Percentiles rank a stretch among this genome's conserved stretches.
These are phyloP conservation scores for Agastache rugosa DNA, from an alignment of 257 asterid genomes.

Conservation along the genomic window DNA sequence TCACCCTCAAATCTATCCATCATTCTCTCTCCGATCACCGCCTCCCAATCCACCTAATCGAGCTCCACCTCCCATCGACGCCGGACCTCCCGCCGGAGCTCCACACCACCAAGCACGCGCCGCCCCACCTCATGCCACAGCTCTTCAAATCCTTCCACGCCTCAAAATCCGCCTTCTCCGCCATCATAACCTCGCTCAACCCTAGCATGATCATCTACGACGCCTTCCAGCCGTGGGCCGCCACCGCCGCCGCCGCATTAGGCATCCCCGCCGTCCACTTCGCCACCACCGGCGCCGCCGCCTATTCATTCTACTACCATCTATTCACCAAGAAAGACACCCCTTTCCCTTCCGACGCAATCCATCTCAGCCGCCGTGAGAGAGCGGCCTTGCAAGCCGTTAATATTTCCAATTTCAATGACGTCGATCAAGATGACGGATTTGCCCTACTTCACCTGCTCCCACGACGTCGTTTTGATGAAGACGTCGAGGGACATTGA, in stretches of 20 bases:
- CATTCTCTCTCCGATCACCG: neutral
- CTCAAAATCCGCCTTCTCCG: slow-evolving; percentile 21
- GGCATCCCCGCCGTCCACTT: slow-evolving; percentile 30
- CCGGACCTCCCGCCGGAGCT: slow-evolving; percentile 30
- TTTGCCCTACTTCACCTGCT: slow-evolving; percentile 1
- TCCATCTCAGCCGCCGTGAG: slow-evolving; percentile 16
- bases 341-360: neutral
- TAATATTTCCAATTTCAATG: neutral
- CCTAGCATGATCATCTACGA: slow-evolving; percentile 30
- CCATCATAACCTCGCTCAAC: neutral
- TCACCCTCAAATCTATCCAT: slow-evolving; percentile 36
- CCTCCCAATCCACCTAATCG: neutral
- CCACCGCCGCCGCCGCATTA: neutral
- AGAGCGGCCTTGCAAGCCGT: neutral
- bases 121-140: slow-evolving; percentile 11
- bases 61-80: slow-evolving; percentile 16
- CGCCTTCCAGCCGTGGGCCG: slow-evolving; percentile 36
- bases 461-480: slow-evolving; percentile 22
- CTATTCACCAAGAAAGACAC: neutral
- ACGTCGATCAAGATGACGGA: neutral
- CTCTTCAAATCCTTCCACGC: slow-evolving; percentile 22
- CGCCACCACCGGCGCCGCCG: neutral
- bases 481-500: slow-evolving; percentile 9
- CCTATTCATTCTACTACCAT: neutral
- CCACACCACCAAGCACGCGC: slow-evolving; percentile 20